Base-by-base conservation (phyloP, 306 rosid species). In the Vigna unguiculata region DNA sequence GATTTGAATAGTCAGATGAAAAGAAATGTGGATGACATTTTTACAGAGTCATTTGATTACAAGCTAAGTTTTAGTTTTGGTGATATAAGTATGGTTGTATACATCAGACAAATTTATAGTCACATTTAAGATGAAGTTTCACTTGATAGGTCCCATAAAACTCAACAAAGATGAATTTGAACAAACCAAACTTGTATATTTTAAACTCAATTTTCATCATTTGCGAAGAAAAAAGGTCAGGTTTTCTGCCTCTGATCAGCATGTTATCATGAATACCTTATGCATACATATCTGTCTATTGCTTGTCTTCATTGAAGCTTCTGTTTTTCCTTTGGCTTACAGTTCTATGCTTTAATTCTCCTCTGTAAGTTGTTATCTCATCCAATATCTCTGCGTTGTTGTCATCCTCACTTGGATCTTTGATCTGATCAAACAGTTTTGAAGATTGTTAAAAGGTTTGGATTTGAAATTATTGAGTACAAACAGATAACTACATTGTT, bases 341-440 rank as follows among this genome's bases (percentile, higher is more conserved):
- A 24, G 88, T 74, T 86, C 90, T 87, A 45, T 78, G 89, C 80
- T 88, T 92, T 82, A 91, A 77, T 70, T 92, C 93, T 69, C 96
- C 93, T 74, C 96, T 88, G 57, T 78, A 71, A 11, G 93, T 90
- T 38, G 93, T 92, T 85, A 88, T 85, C 69, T 84, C 89, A 76
- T 92, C 97, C 80, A 92, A 80, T 48, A 88, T 77, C 83, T 92
- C 97, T 0, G 84, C 86, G 11, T 88, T 91, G 10, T 80, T 81
- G 0, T 79, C 90, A 11, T 34, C 36, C 6, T 4, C 6, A 32
- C 7, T 5, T 32, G 36, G 36, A 32, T 32, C 7, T 22, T 43
- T 74, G 47, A 21, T 78, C 97, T 88, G 86, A 64, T 21, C 34
- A 47, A 46, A 71, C 80, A 78, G 21, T 48, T n/a, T 47, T n/a